These are phyloP conservation scores for Pascua sp. DNA, from an alignment of 1,284 basidiomycete species.

Conservation along the genomic window DNA sequence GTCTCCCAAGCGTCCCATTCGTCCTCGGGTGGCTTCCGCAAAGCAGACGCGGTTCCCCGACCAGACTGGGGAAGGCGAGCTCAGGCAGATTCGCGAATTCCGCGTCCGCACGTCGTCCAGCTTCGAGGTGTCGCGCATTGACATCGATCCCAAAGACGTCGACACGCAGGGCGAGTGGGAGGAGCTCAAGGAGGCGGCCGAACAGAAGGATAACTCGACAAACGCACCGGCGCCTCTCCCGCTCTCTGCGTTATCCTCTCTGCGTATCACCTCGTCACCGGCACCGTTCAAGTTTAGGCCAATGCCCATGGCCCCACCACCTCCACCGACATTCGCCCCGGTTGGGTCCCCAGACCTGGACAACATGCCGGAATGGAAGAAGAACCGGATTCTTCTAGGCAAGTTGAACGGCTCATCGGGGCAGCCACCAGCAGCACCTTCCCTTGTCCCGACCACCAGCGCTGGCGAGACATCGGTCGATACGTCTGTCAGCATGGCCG, in stretches of 20 bases:
- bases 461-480: not conserved
- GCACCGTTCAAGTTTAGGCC: too few species aligned
- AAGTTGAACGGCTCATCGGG: constrained; percentile 7
- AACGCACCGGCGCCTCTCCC: too few species aligned
- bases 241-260: not conserved
- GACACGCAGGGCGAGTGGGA: not conserved
- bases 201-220: not conserved
- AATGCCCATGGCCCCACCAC: too few species aligned
- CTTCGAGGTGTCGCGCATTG: too few species aligned
- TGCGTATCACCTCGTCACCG: not conserved
- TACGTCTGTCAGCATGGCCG: not conserved
- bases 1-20: too few species aligned
- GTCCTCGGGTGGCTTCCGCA: not conserved
- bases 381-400: constrained; percentile 23
- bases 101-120: too few species aligned
- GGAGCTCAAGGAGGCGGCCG: not conserved
- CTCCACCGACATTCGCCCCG: too few species aligned
- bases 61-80: not conserved
- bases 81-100: not conserved
- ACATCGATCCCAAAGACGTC: too few species aligned
- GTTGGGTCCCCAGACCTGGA: too few species aligned
- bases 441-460: not conserved
- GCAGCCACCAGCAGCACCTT: not conserved
- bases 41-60: too few species aligned
- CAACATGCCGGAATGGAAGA: constrained; percentile 24